Base-by-base conservation (phyloP, 495 filamentous ascomycete species). In the Friedmanniomyces simplex region DNA sequence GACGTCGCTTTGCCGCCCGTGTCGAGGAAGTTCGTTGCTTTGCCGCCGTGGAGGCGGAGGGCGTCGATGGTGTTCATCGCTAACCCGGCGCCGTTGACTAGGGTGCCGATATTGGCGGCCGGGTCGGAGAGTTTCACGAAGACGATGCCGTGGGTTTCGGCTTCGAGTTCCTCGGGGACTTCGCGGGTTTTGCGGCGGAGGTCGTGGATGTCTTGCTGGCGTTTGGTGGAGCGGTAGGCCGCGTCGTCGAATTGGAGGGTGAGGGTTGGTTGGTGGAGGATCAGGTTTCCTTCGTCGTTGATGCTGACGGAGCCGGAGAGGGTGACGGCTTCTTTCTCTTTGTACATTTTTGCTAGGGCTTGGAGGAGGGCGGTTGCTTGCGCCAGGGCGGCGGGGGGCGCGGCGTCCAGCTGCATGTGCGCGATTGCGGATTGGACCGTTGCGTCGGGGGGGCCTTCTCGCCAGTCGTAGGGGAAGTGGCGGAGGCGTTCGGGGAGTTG, bases 1-100 rank as follows among this genome's bases (percentile, higher is more conserved):
- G 79, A 80, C 1, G 90, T 95, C 0, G 90, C 90, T 68, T 94
- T 95, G 51, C 89, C 90, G 28, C 90, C 89, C 0, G 89, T 94
- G 67, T 95, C 90, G 26, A 95, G 76, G 72, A 96, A 95, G 58
- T 95, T 95, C 4, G 58, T 60, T n/a, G 57, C 57, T 43, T 76
- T 71, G 47, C 82, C 83, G 39, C 82, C 83, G 57, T 80, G 81
- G 39, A 79, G 70, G 2, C 77, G 75, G 7, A 94, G 79, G 1
- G 86, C 85, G 65, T 95, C 90, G 56, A 88, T 81, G 0, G 90
- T 94, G 70, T 94, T 94, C 88, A 96, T 94, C 11, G 89, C 89
- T 21, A 95, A 81, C 3, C 90, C 90, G 24, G 90, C 90, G 43
- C 90, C 90, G 65, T 95, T 95, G 56, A 91, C 87, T 32, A 89